Conservation (phyloP, 257 asterid species). For the Solanum lignicaule region DNA sequence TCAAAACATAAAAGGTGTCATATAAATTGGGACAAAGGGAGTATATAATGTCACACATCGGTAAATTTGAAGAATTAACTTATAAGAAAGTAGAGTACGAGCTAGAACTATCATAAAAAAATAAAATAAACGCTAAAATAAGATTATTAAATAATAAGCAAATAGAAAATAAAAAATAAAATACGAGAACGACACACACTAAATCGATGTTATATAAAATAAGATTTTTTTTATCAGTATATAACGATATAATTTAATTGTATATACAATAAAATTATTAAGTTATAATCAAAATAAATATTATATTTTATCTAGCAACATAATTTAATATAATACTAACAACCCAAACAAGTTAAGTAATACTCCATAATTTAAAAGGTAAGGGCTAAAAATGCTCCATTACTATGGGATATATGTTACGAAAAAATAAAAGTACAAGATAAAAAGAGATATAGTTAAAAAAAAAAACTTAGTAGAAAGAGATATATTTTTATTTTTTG, state of each 20-base stretch:
- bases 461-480: neutral
- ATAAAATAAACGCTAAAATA: neutral
- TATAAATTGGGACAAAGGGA: no score
- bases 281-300: neutral
- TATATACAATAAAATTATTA: neutral
- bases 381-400: neutral
- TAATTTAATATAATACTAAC: neutral
- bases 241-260: no score
- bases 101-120: neutral
- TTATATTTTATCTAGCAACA: neutral
- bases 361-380: neutral
- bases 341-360: neutral
- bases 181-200: no score
- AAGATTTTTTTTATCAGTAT: no score
- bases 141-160: neutral
- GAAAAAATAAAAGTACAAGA: neutral
- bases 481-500: no score
- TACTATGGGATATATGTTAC: neutral
- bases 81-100: neutral
- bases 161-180: neutral
- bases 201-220: no score
- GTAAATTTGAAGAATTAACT: neutral
- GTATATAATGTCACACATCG: neutral
- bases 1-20: no score
- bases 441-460: no score